Evolutionary conservation across 306 rosid species (phyloP), one percentile per base, ranked within the genome.

Genomic region (Gynostemma pentaphyllum): DNA sequence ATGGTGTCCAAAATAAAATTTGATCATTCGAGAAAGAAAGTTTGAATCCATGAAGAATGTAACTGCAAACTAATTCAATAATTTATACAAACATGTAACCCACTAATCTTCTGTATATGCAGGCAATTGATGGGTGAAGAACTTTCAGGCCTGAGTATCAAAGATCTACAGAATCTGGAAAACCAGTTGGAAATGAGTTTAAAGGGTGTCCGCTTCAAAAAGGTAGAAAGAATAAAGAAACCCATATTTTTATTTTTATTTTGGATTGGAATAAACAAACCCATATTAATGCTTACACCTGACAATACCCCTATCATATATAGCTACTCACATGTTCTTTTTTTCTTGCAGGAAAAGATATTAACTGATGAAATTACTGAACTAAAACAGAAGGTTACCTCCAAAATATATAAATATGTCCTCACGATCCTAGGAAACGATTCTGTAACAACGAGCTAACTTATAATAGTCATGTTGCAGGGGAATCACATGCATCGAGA

Each of bases 121-220:
- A 92, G 98, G 70, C 87, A 84, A 75, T 22, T 92, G 46, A 82
- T 74, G 95, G 98, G 98, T 2, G 78, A 92, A 76, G 85, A 81
- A 68, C 84, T 86, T 63, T 86, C 84, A 66, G 79, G 78, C 63
- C 75, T 92, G 80, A 72, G 75, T 23, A 34, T 49, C 19, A 76
- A 78, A 78, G 90, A 88, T 60, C 82, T 86, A 34, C 86, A 78
- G 41, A 75, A 81, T 70, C 79, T 92, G 19, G 95, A 92, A 78
- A 81, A 36, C 79, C 82, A 76, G 61, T 71, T 92, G 52, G 88
- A 84, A 73, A 84, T 69, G 76, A 79, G 95, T 68, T 81, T 88
- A 71, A 86, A 84, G 48, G 80, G 77, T 36, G 80, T 84, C 27
- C 88, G 94, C 15, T 55, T 60, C 16, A 79, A 70, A 75, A 88